Evolutionary conservation across 1,139 yeast species (phyloP).

Genomic region (Saccharomyces pastorianus): DNA sequence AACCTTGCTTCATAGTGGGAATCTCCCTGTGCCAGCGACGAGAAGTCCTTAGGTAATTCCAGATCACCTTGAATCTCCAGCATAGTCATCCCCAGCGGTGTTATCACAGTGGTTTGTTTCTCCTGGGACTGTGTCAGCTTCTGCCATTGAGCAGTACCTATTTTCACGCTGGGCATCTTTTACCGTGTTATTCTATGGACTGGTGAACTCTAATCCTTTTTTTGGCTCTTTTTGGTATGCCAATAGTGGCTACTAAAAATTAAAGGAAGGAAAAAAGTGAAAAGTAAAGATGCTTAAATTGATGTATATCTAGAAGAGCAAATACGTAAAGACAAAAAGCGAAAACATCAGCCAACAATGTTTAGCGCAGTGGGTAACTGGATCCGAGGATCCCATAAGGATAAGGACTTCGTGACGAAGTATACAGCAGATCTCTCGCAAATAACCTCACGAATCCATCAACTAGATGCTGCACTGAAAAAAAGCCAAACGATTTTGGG

Average conservation of each 20-base stretch:
- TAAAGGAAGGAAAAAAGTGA: not conserved
- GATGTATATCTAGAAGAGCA: not conserved
- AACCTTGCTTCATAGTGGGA: slow-evolving; percentile 22
- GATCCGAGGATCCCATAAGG: slow-evolving; percentile 4
- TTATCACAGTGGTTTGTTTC: slow-evolving; percentile 15
- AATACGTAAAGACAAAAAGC: not conserved
- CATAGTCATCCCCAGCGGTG: slow-evolving; percentile 51
- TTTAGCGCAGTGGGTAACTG: slow-evolving; percentile 9
- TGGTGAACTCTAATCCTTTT: not conserved
- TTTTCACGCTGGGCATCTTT: slow-evolving; percentile 24
- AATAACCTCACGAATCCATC: slow-evolving; percentile 25
- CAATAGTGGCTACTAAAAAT: not conserved
- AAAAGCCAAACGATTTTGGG: slow-evolving; percentile 14
- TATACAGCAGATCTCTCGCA: slow-evolving; percentile 27
- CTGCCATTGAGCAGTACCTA: slow-evolving; percentile 17
- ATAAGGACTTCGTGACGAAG: slow-evolving; percentile 18
- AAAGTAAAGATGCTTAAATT: not conserved
- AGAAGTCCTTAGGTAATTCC: slow-evolving; percentile 40
- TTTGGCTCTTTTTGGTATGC: not conserved
- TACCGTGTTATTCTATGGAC: not conserved
- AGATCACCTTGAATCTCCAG: slow-evolving; percentile 69
- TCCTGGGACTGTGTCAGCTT: slow-evolving; percentile 11
- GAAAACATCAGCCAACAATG: slow-evolving; percentile 3
- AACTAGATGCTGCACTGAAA: slow-evolving; percentile 18
- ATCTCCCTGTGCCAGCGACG: slow-evolving; percentile 31